Evolutionary conservation across 768 basidiomycete genomes (phyloP), one percentile per base, ranked within the genome.

Genomic region (Auriscalpium vulgare): DNA sequence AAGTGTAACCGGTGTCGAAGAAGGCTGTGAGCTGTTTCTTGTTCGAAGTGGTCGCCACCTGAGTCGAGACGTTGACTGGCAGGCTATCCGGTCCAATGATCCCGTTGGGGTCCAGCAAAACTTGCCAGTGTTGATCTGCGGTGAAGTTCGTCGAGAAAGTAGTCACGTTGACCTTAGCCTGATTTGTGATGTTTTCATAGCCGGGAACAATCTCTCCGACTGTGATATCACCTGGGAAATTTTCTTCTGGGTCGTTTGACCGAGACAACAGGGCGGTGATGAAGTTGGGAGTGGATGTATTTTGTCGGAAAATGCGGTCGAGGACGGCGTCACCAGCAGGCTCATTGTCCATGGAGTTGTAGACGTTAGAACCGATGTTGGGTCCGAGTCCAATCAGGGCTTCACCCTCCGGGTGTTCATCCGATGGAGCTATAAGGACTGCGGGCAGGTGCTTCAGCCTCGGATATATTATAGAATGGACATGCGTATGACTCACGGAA

Each of bases 1-100:
- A 69, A 0, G 84, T 76, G 63, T 85, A 87, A 0, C 88, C 88
- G 6, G 83, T 83, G 64, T 89, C 88, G 29, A 88, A 70, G 4
- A 88, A 72, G 4, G 78, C 79, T 2, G 82, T 84, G 10, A 80
- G 70, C 61, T 83, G 82, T 45, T 78, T 78, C 48, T 72, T 66
- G 0, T 85, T 83, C 35, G 47, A 51, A 16, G 61, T 60, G 44
- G 54, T 50, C 47, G 54, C 50, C n/a, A 67, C 66, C 8, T 49
- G 40, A 9, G 65, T 66, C 16, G 62, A 52, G 21, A 67, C 54
- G 4, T 59, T 60, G 19, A 72, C 62, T 8, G 64, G 56, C 37
- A 65, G 44, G 2, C 68, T 68, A 43, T 72, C 69, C 13, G 71
- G 71, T 10, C 71, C 71, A n/a, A 70, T 63, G 49, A 71, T 68